Conservation (phyloP, 768 basidiomycete genomes). For the Rhizopogon vesiculosus region DNA sequence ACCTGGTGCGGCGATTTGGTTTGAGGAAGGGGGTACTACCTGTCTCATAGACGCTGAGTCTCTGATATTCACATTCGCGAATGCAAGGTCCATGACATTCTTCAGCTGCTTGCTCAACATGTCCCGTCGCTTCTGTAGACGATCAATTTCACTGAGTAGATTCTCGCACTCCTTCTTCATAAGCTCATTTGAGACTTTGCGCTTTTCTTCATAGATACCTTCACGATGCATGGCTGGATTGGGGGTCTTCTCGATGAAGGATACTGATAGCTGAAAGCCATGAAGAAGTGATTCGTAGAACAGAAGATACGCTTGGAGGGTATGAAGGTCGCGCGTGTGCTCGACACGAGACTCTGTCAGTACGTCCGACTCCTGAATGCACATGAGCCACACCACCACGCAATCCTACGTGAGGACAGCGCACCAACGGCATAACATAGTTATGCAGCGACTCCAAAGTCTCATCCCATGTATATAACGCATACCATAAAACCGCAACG, state of each 20-base stretch:
- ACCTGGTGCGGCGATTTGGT: conserved; percentile 18
- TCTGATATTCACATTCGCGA: conserved; percentile 52
- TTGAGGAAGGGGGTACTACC: conserved; percentile 5
- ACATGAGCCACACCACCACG: background rate
- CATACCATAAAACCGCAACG: conserved; percentile 52
- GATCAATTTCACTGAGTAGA: conserved; percentile 44
- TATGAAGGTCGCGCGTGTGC: conserved; percentile 50
- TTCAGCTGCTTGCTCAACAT: conserved; percentile 25
- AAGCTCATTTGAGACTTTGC: conserved; percentile 21
- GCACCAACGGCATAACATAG: conserved; percentile 47
- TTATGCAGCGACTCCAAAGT: conserved; percentile 45
- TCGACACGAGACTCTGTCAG: conserved; percentile 35
- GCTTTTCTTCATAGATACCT: conserved; percentile 8
- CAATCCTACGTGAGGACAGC: conserved; percentile 8
- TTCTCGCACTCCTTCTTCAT: conserved; percentile 45
- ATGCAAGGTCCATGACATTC: conserved; percentile 36
- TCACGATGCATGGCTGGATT: conserved; percentile 42
- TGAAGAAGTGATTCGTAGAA: conserved; percentile 50
- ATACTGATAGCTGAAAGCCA: conserved; percentile 47
- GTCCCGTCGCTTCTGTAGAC: conserved; percentile 33
- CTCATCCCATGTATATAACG: conserved; percentile 61
- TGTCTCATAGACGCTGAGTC: conserved; percentile 38
- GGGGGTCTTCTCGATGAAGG: conserved; percentile 41
- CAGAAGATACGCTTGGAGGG: conserved; percentile 52
- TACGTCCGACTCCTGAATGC: conserved; percentile 41